phyloP scores from a whole-genome alignment of 768 basidiomycete species.

The Tylopilus intermedius region DNA sequence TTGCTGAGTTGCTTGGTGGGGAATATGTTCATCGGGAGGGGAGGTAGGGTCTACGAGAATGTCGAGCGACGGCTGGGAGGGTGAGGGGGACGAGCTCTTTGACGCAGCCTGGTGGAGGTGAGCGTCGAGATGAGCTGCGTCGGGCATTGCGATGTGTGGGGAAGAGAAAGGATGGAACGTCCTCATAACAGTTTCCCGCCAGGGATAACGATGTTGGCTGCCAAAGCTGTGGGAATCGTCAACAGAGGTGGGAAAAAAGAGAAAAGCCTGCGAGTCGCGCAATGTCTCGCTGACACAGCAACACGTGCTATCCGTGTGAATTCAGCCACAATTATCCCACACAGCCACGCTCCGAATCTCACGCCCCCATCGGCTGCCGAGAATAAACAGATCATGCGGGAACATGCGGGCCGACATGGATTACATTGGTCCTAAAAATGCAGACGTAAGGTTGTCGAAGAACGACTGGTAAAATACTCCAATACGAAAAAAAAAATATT shows the following conservation, averaged over 20 bases:
- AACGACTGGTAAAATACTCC: slow-evolving; percentile 15
- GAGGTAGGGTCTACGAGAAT: slow-evolving; percentile 32
- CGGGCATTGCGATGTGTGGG: slow-evolving; percentile 39
- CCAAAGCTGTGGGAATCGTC: slow-evolving; percentile 42
- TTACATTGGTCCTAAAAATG: slow-evolving; percentile 13
- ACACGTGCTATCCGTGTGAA: slow-evolving; percentile 32
- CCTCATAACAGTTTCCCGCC: slow-evolving; percentile 42
- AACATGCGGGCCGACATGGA: slow-evolving; percentile 2
- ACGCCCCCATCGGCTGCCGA: background rate
- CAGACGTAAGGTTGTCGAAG: slow-evolving; percentile 7
- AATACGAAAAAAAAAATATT: slow-evolving; percentile 17
- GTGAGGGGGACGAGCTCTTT: slow-evolving; percentile 43
- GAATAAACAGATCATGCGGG: no score
- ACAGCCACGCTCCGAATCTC: slow-evolving; percentile 2
- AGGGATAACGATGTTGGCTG: slow-evolving; percentile 34
- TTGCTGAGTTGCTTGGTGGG: slow-evolving; percentile 34
- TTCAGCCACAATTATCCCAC: slow-evolving; percentile 18
- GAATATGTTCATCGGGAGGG: slow-evolving; percentile 23
- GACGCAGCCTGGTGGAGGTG: slow-evolving; percentile 29
- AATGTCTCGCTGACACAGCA: slow-evolving; percentile 18
- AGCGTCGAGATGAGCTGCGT: slow-evolving; percentile 32
- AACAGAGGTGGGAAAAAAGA: slow-evolving; percentile 44
- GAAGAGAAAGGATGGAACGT: slow-evolving; percentile 41
- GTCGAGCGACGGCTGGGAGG: slow-evolving; percentile 37
- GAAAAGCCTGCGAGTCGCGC: slow-evolving; percentile 26